Percentiles rank a stretch among this genome's conserved stretches.
Evolutionary conservation across 257 asterid species (phyloP).

Genomic region (Lantana camara): DNA sequence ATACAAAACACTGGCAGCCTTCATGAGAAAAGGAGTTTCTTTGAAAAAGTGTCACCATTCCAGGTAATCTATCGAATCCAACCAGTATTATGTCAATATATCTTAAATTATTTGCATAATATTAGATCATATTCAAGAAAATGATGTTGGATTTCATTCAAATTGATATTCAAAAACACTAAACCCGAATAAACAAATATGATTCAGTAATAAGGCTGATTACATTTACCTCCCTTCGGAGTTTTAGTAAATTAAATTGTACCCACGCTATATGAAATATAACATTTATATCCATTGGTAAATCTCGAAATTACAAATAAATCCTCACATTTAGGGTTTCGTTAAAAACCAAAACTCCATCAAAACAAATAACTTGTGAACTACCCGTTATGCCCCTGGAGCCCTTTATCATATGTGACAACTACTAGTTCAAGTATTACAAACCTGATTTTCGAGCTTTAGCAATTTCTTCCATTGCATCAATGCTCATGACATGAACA

Average conservation of each 20-base stretch:
- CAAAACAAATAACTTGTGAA: too few species aligned
- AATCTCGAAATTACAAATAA: too few species aligned
- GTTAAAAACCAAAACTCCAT: too few species aligned
- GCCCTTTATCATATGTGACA: too few species aligned
- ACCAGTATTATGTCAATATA: neutral
- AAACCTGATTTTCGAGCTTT: constrained; percentile 94
- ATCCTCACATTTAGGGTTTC: too few species aligned
- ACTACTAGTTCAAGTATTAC: neutral
- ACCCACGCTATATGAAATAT: too few species aligned
- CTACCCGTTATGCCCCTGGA: too few species aligned
- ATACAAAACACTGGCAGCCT: neutral
- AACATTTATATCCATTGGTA: too few species aligned
- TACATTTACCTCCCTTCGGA: too few species aligned
- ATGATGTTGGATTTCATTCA: neutral
- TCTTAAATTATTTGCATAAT: neutral
- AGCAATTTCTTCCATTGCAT: constrained; percentile 96
- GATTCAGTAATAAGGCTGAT: neutral
- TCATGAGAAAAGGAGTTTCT: neutral
- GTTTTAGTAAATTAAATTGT: too few species aligned
- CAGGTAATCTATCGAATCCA: neutral
- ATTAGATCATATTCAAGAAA: neutral
- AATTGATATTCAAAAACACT: neutral
- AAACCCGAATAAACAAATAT: too few species aligned
- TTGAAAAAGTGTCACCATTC: neutral
- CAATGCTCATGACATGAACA: constrained; percentile 99